Percentiles rank a stretch among this genome's conserved stretches.
Evolutionary conservation across 805 yeast genomes (phyloP).

Genomic region (Torulaspora maleeae): DNA sequence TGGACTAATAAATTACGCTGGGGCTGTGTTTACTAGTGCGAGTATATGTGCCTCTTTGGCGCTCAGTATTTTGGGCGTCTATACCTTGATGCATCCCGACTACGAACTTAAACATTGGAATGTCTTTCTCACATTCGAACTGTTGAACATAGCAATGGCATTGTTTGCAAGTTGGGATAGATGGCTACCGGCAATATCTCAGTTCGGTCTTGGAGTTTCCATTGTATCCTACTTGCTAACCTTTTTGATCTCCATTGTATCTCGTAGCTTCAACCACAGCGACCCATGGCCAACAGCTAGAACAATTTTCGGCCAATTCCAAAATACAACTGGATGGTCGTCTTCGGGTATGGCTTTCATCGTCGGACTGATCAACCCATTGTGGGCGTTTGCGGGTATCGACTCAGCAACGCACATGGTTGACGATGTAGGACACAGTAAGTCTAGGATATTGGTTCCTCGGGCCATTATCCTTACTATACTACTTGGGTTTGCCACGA

Average conservation of each 20-base stretch:
- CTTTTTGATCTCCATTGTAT: slow-evolving; percentile 49
- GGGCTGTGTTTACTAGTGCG: slow-evolving; percentile 58
- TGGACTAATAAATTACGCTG: slow-evolving; percentile 61
- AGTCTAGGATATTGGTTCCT: slow-evolving; percentile 46
- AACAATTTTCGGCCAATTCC: slow-evolving; percentile 51
- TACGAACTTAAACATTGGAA: slow-evolving; percentile 47
- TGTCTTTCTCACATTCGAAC: slow-evolving; percentile 47
- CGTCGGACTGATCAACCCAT: slow-evolving; percentile 66
- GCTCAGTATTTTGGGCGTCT: slow-evolving; percentile 48
- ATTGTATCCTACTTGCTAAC: slow-evolving; percentile 50
- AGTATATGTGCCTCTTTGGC: slow-evolving; percentile 55
- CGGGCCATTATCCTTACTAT: slow-evolving; percentile 59
- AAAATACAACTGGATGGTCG: slow-evolving; percentile 58
- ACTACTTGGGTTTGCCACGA: slow-evolving; percentile 60
- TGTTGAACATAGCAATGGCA: slow-evolving; percentile 41
- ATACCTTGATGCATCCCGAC: slow-evolving; percentile 37
- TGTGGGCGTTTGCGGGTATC: slow-evolving; percentile 64
- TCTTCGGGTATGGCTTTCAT: slow-evolving; percentile 57
- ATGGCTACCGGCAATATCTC: slow-evolving; percentile 49
- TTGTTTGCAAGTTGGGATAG: slow-evolving; percentile 49
- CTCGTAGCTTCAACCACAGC: slow-evolving; percentile 42
- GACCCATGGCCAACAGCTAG: slow-evolving; percentile 42
- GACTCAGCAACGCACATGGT: slow-evolving; percentile 72
- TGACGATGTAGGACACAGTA: slow-evolving; percentile 43
- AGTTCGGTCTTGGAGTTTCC: slow-evolving; percentile 48